phyloP scores from a whole-genome alignment of 192 early-diverging fungal genomes.

The Coemansia sp. region DNA sequence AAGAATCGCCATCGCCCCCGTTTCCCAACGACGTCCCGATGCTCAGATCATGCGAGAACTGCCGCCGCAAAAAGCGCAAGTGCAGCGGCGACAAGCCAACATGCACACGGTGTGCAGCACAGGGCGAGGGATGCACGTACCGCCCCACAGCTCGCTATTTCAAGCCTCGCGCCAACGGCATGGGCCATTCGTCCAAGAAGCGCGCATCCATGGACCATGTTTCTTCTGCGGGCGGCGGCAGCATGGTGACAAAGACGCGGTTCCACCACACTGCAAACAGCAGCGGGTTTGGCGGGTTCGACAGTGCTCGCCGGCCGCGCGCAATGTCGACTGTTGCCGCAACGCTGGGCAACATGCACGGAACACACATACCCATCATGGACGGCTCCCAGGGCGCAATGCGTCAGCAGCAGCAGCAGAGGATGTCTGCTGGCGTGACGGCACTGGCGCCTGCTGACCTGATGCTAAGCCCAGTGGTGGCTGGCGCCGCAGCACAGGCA shows the following conservation, averaged over 20 bases:
- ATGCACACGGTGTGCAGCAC: conserved; percentile 43
- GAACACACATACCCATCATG: neutral
- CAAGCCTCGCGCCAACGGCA: conserved; percentile 21
- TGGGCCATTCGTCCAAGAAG: conserved; percentile 16
- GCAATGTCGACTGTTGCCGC: conserved; percentile 39
- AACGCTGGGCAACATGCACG: conserved; percentile 7
- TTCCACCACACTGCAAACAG: conserved; percentile 3
- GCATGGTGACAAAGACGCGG: neutral
- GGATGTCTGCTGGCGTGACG: conserved; percentile 1
- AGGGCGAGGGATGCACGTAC: conserved; percentile 38
- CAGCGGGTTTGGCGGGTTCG: conserved; percentile 10
- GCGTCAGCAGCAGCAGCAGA: neutral
- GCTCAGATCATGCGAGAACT: conserved; percentile 52
- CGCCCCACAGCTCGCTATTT: conserved; percentile 44
- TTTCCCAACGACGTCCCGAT: conserved; percentile 31
- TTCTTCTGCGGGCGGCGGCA: conserved; percentile 1
- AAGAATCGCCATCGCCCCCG: neutral
- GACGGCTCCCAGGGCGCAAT: neutral
- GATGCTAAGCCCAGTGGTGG: conserved; percentile 18
- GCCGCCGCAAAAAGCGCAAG: conserved; percentile 54
- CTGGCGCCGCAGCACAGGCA: neutral
- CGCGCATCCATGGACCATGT: conserved; percentile 18
- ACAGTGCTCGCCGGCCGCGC: conserved; percentile 23
- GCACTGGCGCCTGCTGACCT: conserved; percentile 42
- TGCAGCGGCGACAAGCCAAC: conserved; percentile 45